phyloP scores from a whole-genome alignment of 352 stramenopile genomes.

The Pythium myriotylum region DNA sequence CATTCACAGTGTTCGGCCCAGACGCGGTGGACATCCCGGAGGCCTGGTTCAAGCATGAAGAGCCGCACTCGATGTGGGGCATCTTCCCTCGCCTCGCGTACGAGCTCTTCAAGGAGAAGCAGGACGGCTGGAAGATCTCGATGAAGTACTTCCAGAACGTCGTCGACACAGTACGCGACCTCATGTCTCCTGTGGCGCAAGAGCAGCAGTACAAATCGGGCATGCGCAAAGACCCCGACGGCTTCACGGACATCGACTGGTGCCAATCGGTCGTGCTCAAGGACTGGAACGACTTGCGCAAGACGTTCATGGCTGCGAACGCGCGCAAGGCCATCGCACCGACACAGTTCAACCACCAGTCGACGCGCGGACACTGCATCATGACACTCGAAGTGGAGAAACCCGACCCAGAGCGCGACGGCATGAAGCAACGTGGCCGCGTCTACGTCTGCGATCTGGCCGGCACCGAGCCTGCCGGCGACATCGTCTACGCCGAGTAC shows the following conservation, averaged over 20 bases:
- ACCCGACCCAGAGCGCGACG: conserved; percentile 87
- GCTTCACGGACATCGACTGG: conserved; percentile 96
- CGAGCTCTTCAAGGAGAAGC: conserved; percentile 93
- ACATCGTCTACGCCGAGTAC: conserved; percentile 95
- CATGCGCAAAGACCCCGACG: conserved; percentile 93
- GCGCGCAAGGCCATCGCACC: conserved; percentile 92
- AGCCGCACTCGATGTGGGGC: conserved; percentile 89
- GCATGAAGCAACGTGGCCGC: conserved; percentile 88
- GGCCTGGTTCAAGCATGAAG: conserved; percentile 93
- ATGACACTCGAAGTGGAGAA: conserved; percentile 96
- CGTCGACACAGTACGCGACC: conserved; percentile 93
- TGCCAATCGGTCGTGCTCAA: conserved; percentile 92
- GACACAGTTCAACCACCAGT: conserved; percentile 95
- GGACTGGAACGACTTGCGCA: conserved; percentile 92
- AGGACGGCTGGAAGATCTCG: conserved; percentile 96
- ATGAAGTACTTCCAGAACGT: conserved; percentile 99
- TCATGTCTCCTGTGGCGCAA: conserved; percentile 92
- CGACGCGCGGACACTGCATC: conserved; percentile 93
- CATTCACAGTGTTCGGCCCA: conserved; percentile 93
- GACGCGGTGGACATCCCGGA: conserved; percentile 93
- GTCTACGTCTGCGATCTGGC: conserved; percentile 95
- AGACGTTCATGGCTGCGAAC: conserved; percentile 91
- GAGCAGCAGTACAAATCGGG: conserved; percentile 95
- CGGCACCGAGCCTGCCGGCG: conserved; percentile 91
- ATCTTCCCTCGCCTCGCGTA: conserved; percentile 93